A percentile compares a stretch with the other conserved stretches of the same genome.
Evolutionary conservation across 2,329 filamentous ascomycete species (phyloP).

Genomic region (Ophiostoma montium): DNA sequence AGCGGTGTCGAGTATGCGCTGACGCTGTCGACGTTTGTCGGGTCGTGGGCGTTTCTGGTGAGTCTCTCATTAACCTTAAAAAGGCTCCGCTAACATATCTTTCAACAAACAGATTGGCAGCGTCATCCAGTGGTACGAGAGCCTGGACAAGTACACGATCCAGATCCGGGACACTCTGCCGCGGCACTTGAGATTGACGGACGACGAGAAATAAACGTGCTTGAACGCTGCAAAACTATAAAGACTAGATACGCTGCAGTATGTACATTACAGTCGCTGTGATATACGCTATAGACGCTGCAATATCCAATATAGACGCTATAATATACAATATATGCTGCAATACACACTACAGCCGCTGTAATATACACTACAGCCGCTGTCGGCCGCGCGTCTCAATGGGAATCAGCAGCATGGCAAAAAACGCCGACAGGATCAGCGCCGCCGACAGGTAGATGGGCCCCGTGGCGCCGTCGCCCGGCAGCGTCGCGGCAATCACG

Average conservation of each 20-base stretch:
- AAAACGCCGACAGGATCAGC: constrained; percentile 44
- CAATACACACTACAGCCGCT: no score
- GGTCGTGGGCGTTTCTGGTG: constrained; percentile 34
- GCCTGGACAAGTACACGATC: constrained; percentile 21
- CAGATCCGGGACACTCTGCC: constrained; percentile 9
- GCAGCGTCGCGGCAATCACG: constrained; percentile 47
- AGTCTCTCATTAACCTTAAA: constrained; percentile 4
- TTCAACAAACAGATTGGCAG: constrained; percentile 19
- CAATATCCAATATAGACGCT: no score
- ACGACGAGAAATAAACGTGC: no score
- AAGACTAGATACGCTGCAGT: not conserved
- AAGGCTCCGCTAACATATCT: constrained; percentile 4
- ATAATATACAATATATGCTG: not conserved
- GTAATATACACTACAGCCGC: constrained; percentile 27
- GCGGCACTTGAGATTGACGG: not conserved
- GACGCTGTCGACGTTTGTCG: constrained; percentile 34
- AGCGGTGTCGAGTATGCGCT: constrained; percentile 32
- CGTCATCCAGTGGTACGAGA: constrained; percentile 21
- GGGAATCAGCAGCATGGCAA: constrained; percentile 44
- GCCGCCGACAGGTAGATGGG: constrained; percentile 44
- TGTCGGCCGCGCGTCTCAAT: constrained; percentile 49
- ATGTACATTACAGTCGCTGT: no score
- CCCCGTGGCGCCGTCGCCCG: constrained; percentile 40
- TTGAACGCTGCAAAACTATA: no score
- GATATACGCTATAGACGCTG: constrained; percentile 33